Percentiles rank a stretch among this genome's conserved stretches.
Evolutionary conservation across 257 asterid species (phyloP).

Genomic region (Osmanthus fragrans): DNA sequence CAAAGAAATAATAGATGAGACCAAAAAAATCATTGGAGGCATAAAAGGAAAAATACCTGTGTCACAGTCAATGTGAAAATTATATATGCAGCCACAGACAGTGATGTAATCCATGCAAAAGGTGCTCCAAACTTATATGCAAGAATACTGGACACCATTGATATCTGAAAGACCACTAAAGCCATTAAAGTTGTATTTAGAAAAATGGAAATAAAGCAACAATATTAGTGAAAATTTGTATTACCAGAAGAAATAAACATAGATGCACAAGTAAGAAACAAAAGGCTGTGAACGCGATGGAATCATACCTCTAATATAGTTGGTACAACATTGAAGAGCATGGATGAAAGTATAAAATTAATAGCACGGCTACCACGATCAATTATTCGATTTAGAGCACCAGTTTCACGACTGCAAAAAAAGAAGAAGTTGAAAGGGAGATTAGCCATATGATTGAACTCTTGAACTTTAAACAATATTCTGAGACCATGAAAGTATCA

Average conservation of each 20-base stretch:
- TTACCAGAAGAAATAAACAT: background rate
- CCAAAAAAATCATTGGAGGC: background rate
- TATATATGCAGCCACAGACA: slow-evolving; percentile 81
- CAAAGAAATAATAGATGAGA: background rate
- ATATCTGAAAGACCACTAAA: slow-evolving; percentile 70
- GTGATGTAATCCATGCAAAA: slow-evolving; percentile 93
- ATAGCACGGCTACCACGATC: slow-evolving; percentile 99
- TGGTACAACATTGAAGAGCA: slow-evolving; percentile 96
- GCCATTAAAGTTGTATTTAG: slow-evolving; percentile 22
- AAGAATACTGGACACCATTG: slow-evolving; percentile 96
- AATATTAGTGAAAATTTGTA: slow-evolving; percentile 12
- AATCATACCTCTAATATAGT: slow-evolving; percentile 78
- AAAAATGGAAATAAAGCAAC: slow-evolving; percentile 17
- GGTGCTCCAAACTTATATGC: slow-evolving; percentile 98
- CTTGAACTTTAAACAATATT: background rate
- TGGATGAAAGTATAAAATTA: slow-evolving; percentile 86
- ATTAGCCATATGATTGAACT: background rate
- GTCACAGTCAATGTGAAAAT: slow-evolving; percentile 82
- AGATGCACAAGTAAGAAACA: slow-evolving; percentile 9
- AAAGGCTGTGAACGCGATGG: background rate
- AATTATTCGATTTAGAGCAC: slow-evolving; percentile 87
- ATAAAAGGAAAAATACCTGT: slow-evolving; percentile 54
- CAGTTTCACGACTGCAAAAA: slow-evolving; percentile 88
- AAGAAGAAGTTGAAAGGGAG: slow-evolving; percentile 16
- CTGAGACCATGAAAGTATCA: background rate